Base-by-base conservation (phyloP, 371 early-diverging fungal species). In the Rhizopus microsporus region DNA sequence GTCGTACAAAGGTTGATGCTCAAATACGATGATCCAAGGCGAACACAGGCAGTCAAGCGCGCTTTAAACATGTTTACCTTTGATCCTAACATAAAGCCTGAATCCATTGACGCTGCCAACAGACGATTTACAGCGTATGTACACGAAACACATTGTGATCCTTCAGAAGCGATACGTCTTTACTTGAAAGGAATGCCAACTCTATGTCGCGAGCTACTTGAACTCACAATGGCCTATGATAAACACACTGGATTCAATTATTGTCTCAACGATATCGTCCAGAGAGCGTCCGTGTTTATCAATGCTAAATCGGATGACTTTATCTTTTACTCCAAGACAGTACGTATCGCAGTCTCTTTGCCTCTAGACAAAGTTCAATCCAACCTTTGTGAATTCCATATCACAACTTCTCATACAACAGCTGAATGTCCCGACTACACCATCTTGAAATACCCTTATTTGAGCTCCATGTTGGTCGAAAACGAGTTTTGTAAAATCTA, bases 331-430 rank as follows among this genome's bases (percentile, higher is more conserved):
- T 49, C 50, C 17, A 54, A 49, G 13, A 43, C 34, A 34, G 57
- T 54, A 23, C 63, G 57, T 42, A 32, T 54, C 5, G 60, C 54
- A 9, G 16, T 49, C 1, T 2, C 49, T 23, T 31, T 54, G 17
- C 42, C 53, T 4, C 17, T 47, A 5, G 54, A 60, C 17, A 60
- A 54, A 30, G 44, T 60, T 1, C 33, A 54, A 15, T 35, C 39
- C 35, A 42, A 34, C 7, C 34, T 42, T 16, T 60, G 60, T 34
- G 60, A 60, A 43, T 54, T 60, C 37, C 60, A 60, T 49, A 13
- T 60, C 8, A 15, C 43, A 5, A 32, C 54, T 8, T 23, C 47
- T n/a, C 60, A 60, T 29, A 39, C 54, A 7, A 60, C 60, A 8
- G 32, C 38, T 3, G n/a, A 33, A 15, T 60, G 60, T 12, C 54